These are phyloP conservation scores for Omphalotus olearius DNA, from an alignment of 1,284 basidiomycete genomes.

Conservation along the genomic window DNA sequence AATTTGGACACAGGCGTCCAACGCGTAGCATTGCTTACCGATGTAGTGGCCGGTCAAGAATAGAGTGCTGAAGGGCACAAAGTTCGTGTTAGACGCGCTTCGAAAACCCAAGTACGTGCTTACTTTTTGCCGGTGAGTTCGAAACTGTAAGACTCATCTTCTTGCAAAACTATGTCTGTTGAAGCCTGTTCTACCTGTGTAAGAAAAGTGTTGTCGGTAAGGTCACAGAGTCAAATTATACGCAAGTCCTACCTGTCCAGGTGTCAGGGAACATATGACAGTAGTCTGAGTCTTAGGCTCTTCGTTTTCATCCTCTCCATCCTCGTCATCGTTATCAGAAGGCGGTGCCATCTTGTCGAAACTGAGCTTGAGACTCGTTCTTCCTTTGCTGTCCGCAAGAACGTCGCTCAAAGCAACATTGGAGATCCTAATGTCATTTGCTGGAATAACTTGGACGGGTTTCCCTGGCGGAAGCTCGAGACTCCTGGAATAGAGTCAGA, in stretches of 20 bases:
- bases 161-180: conserved; percentile 73
- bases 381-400: conserved; percentile 57
- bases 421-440: conserved; percentile 77
- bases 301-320: conserved; percentile 46
- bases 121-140: conserved; percentile 86
- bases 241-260: conserved; percentile 63
- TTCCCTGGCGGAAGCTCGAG: conserved; percentile 58
- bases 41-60: conserved; percentile 92
- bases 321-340: conserved; percentile 46
- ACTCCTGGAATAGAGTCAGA: conserved; percentile 44
- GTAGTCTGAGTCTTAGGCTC: conserved; percentile 33
- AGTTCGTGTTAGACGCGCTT: conserved; percentile 12
- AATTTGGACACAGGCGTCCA: conserved; percentile 10
- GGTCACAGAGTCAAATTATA: too few species aligned
- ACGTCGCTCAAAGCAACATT: conserved; percentile 80
- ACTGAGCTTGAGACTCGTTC: conserved; percentile 79
- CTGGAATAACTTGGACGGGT: conserved; percentile 56
- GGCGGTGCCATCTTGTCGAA: conserved; percentile 35
- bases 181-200: conserved; percentile 75
- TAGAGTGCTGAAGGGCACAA: conserved; percentile 52
- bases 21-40: conserved; percentile 35
- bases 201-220: too few species aligned
- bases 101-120: conserved; percentile 17
- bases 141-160: conserved; percentile 67
- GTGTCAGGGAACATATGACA: conserved; percentile 64